A percentile compares a stretch with the other conserved stretches of the same genome.
Evolutionary conservation across 257 asterid genomes (phyloP).

Genomic region (Scutellaria minor): DNA sequence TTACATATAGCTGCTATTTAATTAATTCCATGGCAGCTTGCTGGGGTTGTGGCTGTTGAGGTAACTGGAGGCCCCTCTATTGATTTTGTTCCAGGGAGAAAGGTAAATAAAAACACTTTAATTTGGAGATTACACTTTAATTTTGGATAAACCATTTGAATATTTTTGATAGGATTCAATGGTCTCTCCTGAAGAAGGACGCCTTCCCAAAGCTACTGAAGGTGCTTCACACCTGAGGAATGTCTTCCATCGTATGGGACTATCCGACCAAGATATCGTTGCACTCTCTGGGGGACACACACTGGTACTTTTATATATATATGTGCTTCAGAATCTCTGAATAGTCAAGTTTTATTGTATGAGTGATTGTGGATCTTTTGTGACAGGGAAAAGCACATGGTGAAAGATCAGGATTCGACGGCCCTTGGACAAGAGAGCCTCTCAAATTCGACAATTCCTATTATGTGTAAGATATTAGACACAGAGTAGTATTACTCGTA

Average conservation of each 20-base stretch:
- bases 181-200: conserved; percentile 77
- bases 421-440: conserved; percentile 91
- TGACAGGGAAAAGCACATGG: conserved; percentile 81
- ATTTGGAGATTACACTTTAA: too few species aligned
- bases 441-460: conserved; percentile 85
- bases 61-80: conserved; percentile 81
- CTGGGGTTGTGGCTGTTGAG: conserved; percentile 91
- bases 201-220: conserved; percentile 81
- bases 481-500: neutral
- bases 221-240: conserved; percentile 75
- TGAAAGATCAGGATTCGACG: conserved; percentile 89
- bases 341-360: neutral
- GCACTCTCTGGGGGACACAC: conserved; percentile 93
- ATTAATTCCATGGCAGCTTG: conserved; percentile 54
- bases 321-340: conserved; percentile 12
- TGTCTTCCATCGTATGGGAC: conserved; percentile 82
- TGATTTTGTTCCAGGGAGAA: conserved; percentile 77
- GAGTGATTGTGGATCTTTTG: neutral
- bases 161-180: conserved; percentile 56
- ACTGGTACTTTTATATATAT: conserved; percentile 51
- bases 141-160: neutral
- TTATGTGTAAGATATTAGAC: conserved; percentile 60
- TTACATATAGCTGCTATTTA: too few species aligned
- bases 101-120: conserved; percentile 46
- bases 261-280: conserved; percentile 72